Evolutionary conservation across 1,284 basidiomycete genomes (phyloP), one percentile per base, ranked within the genome.

Genomic region (Trametes polyzona): DNA sequence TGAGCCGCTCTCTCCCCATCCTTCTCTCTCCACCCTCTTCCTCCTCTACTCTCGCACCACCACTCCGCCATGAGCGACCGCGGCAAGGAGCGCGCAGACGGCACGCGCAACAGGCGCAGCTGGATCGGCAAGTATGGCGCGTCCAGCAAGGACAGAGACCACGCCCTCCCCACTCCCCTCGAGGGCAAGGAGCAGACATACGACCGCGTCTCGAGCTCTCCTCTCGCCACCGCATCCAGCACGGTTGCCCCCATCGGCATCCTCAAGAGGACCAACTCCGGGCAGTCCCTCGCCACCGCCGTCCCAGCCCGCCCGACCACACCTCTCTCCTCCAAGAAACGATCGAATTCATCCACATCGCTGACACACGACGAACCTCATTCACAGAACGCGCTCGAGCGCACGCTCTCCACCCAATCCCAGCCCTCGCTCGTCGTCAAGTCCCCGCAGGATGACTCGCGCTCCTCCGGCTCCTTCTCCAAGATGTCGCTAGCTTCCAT

Each of bases 401-500:
- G 81, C 63, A 80, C 78, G n/a, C 68, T 65, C 59, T 82, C 82
- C 21, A 71, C 74, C 11, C 75, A 75, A 46, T 65, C 61, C 44
- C 49, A 55, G 17, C 53, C 50, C 46, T 40, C 58, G 7, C 23
- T 47, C 29, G 24, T 43, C 16, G 26, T 52, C 47, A 67, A 59
- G 55, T 57, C 63, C 71, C 71, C 58, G 59, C 26, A 27, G 11
- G 73, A 40, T 41, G 61, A 65, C 24, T 43, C 74, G 26, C 74
- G 74, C 39, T 57, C 60, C 24, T 65, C 74, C 16, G 80, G 79
- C 51, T 82, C 84, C 0, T 87, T 87, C 65, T 76, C 80, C 36
- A 84, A 82, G 65, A 83, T 81, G 73, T 81, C 87, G 0, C 75
- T 90, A 52, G 83, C 80, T 60, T 87, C 86, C 27, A 84, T 90